Evolutionary conservation across 345 rosid species (phyloP).

Genomic region (Psidium guajava): DNA sequence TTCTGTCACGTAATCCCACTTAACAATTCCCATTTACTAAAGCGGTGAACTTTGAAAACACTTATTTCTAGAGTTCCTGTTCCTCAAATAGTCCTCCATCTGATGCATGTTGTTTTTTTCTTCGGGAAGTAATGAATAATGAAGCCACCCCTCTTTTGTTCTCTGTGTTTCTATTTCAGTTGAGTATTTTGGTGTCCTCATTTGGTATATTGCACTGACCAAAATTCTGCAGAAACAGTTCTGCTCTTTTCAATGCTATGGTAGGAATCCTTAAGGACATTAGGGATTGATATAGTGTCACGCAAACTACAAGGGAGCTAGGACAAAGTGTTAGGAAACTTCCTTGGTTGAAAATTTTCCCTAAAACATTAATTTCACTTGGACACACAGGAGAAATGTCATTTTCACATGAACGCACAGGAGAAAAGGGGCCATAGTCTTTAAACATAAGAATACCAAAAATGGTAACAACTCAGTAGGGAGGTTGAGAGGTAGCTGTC

Average conservation of each 20-base stretch:
- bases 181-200: neutral
- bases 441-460: neutral
- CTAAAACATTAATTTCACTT: neutral
- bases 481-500: neutral
- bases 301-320: neutral
- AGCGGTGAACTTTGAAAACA: neutral
- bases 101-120: neutral
- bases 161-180: neutral
- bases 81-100: neutral
- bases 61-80: neutral
- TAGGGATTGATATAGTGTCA: neutral
- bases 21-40: neutral
- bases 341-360: neutral
- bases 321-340: neutral
- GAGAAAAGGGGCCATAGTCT: neutral
- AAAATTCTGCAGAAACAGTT: neutral
- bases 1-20: neutral
- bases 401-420: neutral
- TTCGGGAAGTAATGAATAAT: neutral
- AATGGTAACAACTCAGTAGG: neutral
- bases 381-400: neutral
- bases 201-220: neutral
- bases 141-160: neutral
- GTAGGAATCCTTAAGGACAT: neutral
- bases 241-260: neutral